Evolutionary conservation across 192 early-diverging fungal species (phyloP).

Genomic region (Funneliformis geosporum): DNA sequence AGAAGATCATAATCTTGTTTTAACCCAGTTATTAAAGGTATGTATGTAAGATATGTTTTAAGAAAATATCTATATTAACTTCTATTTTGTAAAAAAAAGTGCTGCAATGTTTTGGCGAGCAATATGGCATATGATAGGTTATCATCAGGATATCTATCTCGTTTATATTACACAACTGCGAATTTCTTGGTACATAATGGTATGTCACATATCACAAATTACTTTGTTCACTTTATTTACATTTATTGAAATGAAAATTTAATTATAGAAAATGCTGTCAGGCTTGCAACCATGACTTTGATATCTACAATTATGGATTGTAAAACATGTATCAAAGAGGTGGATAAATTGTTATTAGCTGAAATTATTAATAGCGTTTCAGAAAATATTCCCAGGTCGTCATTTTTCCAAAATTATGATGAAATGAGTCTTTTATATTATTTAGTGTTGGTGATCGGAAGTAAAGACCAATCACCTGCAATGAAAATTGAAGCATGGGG

Average conservation of each 20-base stretch:
- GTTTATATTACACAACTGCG: constrained; percentile 28
- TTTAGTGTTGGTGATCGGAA: constrained; percentile 34
- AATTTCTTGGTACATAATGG: constrained; percentile 21
- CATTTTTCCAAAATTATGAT: background rate
- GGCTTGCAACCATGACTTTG: constrained; percentile 5
- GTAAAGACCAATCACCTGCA: background rate
- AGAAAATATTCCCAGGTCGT: background rate
- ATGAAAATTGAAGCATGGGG: constrained; percentile 47
- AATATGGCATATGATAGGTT: constrained; percentile 47
- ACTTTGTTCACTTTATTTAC: no score
- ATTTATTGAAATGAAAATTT: background rate
- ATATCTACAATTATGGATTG: constrained; percentile 20
- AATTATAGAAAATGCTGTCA: constrained; percentile 9
- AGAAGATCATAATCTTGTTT: constrained; percentile 30
- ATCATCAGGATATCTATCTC: constrained; percentile 37
- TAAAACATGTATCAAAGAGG: constrained; percentile 13
- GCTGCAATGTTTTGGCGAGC: constrained; percentile 31
- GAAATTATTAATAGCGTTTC: background rate
- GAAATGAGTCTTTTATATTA: constrained; percentile 23
- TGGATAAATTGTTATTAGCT: background rate
- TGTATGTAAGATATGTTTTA: background rate
- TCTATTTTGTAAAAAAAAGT: constrained; percentile 10
- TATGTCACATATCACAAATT: background rate
- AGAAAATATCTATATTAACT: constrained; percentile 9
- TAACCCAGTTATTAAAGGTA: constrained; percentile 42